A percentile compares a stretch with the other conserved stretches of the same genome.
Evolutionary conservation across 805 yeast species (phyloP).

Genomic region (Saccharomycopsis sp.): DNA sequence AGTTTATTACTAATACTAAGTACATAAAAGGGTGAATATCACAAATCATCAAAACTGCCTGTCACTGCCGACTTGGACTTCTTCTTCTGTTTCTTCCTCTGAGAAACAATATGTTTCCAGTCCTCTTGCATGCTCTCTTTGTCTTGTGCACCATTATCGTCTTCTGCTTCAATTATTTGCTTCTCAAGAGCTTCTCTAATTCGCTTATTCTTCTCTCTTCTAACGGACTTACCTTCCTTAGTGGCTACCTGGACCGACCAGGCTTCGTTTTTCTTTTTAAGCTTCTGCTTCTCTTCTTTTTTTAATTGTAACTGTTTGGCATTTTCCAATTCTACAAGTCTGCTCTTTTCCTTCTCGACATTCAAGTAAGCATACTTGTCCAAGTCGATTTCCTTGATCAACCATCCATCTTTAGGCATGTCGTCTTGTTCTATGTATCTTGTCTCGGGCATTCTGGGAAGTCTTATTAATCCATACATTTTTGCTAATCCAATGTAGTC

Average conservation of each 20-base stretch:
- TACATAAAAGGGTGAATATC: too few relatives aligned
- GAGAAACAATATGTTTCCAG: slow-evolving; percentile 80
- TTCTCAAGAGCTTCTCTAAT: slow-evolving; percentile 64
- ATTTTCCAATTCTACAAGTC: slow-evolving; percentile 31
- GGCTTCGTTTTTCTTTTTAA: slow-evolving; percentile 50
- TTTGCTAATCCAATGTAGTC: slow-evolving; percentile 69
- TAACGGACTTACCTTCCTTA: slow-evolving; percentile 52
- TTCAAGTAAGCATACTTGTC: slow-evolving; percentile 63
- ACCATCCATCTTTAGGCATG: slow-evolving; percentile 68
- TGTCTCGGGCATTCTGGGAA: slow-evolving; percentile 95
- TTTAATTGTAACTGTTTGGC: slow-evolving; percentile 27
- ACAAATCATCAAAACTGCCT: slow-evolving; percentile 59
- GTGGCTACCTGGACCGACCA: slow-evolving; percentile 72
- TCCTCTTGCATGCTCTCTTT: slow-evolving; percentile 49
- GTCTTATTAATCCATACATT: slow-evolving; percentile 71
- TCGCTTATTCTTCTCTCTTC: slow-evolving; percentile 63
- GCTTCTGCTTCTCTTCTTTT: slow-evolving; percentile 31
- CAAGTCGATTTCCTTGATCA: slow-evolving; percentile 57
- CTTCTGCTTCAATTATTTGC: slow-evolving; percentile 34
- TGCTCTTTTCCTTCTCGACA: slow-evolving; percentile 45
- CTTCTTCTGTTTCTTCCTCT: slow-evolving; percentile 53
- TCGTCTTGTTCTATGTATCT: slow-evolving; percentile 38
- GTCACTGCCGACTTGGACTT: slow-evolving; percentile 31
- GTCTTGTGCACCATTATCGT: slow-evolving; percentile 33
- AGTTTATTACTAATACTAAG: too few relatives aligned